These are phyloP conservation scores for Microsporum audouinii DNA, from an alignment of 2,329 filamentous ascomycete genomes.

Conservation along the genomic window DNA sequence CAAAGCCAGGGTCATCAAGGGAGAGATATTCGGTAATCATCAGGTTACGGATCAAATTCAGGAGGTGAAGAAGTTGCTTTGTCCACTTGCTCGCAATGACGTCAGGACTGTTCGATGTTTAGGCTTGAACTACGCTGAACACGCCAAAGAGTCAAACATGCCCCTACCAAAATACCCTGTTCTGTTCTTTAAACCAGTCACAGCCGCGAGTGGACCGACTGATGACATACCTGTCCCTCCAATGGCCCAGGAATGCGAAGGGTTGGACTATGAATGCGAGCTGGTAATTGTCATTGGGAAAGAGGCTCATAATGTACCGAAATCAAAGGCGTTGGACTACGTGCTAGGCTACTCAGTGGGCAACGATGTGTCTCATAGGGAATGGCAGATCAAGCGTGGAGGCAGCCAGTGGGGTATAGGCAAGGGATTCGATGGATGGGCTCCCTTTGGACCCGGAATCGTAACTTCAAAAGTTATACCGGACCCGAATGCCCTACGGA, in stretches of 20 bases:
- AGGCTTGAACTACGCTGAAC: conserved; percentile 60
- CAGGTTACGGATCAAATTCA: conserved; percentile 52
- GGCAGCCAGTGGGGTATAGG: conserved; percentile 60
- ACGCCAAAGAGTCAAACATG: conserved; percentile 59
- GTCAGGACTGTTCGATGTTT: conserved; percentile 57
- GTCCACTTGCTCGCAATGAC: conserved; percentile 52
- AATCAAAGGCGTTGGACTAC: conserved; percentile 55
- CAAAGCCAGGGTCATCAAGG: conserved; percentile 51
- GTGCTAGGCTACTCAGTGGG: conserved; percentile 65
- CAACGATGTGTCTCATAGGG: conserved; percentile 70
- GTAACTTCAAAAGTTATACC: conserved; percentile 43
- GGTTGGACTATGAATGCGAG: conserved; percentile 71
- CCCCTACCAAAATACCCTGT: conserved; percentile 60
- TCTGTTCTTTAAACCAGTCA: conserved; percentile 62
- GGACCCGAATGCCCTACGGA: conserved; percentile 32
- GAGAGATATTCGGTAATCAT: conserved; percentile 55
- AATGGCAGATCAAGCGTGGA: conserved; percentile 60
- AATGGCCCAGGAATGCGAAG: conserved; percentile 54
- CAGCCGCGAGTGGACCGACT: conserved; percentile 52
- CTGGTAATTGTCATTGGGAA: conserved; percentile 63
- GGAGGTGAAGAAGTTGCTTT: conserved; percentile 43
- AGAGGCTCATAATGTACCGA: conserved; percentile 52
- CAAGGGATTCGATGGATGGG: conserved; percentile 67
- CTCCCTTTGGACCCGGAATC: conserved; percentile 61
- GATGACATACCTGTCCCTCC: conserved; percentile 55